A percentile compares a stretch with the other conserved stretches of the same genome.
These are phyloP conservation scores for Stylonectria norvegica DNA, from an alignment of 2,329 filamentous ascomycete species.

Conservation along the genomic window DNA sequence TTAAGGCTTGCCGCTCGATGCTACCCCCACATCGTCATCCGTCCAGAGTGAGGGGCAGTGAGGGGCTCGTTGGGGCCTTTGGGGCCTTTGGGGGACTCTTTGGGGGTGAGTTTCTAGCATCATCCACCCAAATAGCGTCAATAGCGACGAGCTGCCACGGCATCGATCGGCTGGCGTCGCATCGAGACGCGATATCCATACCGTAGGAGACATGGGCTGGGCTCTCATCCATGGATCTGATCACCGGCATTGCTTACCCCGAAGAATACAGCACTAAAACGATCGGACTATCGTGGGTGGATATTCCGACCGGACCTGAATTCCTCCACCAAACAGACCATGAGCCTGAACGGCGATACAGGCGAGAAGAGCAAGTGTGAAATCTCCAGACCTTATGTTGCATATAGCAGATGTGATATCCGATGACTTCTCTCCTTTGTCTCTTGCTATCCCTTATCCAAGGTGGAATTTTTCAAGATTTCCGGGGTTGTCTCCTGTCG, in stretches of 20 bases:
- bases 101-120: slow-evolving; percentile 17
- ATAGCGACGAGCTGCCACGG: slow-evolving; percentile 20
- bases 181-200: too few species aligned
- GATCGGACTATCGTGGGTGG: slow-evolving; percentile 23
- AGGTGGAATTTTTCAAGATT: too few species aligned
- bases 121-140: slow-evolving; percentile 7
- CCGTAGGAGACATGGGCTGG: too few species aligned
- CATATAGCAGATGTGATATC: neutral
- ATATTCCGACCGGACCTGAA: slow-evolving; percentile 16
- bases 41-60: slow-evolving; percentile 5
- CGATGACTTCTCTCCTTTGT: neutral
- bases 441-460: neutral
- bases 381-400: too few species aligned
- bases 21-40: slow-evolving; percentile 14
- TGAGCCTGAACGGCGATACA: too few species aligned
- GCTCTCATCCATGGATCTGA: too few species aligned
- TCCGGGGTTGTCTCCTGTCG: neutral
- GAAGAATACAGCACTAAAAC: slow-evolving; percentile 9
- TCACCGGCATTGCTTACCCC: slow-evolving; percentile 7
- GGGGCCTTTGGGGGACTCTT: slow-evolving; percentile 16
- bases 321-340: slow-evolving; percentile 22
- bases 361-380: too few species aligned
- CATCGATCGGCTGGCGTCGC: too few species aligned
- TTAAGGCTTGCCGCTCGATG: slow-evolving; percentile 15
- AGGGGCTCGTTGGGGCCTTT: slow-evolving; percentile 12